Base-by-base conservation (phyloP, 2,329 filamentous ascomycete species). In the Zymoseptoria pseudotritici region DNA sequence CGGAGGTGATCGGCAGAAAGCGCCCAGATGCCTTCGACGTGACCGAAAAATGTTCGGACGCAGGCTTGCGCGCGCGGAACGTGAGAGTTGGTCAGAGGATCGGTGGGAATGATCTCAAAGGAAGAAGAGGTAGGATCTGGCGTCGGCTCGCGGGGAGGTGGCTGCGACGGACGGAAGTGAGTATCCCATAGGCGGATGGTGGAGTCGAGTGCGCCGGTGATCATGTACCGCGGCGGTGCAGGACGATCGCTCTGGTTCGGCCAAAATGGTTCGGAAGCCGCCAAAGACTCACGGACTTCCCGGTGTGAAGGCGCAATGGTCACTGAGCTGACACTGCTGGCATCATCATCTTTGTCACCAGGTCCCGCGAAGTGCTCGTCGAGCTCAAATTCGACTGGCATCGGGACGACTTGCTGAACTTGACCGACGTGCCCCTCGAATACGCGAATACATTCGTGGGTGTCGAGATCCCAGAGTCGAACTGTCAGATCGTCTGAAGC, bases 1-100 rank as follows among this genome's bases (percentile, higher is more conserved):
- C 94, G 86, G 20, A 97, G 78, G 0, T 89, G 92, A 75, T 97
- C 93, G 2, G 90, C 93, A 0, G 89, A 90, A 2, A 99, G 81
- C 5, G 90, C 89, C 94, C 94, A 99, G 20, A 99, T 88, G 31
- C 94, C 94, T 74, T 99, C 94, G 21, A 99, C 84, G 70, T 99
- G 94, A 0, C 94, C 94, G 72, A 97, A 99, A 79, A 97, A 96
- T 31, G 91, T 96, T 63, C 91, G 89, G 36, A 97, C 81, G 69
- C 90, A 96, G 64, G 85, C 85, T 56, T 68, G 66, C 9, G 70
- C 69, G 42, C 70, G 67, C 3, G 71, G 71, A 4, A 65, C 64
- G 57, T 73, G 71, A 6, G 70, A 72, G 59, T 72, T 72, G 22
- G 68, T 73, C 20, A 72, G 62, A 4, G 70, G 70, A 52, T 73